A percentile compares a stretch with the other conserved stretches of the same genome.
Conservation (phyloP, 108 stramenopile genomes). For the Halocafeteria seosinensis region DNA sequence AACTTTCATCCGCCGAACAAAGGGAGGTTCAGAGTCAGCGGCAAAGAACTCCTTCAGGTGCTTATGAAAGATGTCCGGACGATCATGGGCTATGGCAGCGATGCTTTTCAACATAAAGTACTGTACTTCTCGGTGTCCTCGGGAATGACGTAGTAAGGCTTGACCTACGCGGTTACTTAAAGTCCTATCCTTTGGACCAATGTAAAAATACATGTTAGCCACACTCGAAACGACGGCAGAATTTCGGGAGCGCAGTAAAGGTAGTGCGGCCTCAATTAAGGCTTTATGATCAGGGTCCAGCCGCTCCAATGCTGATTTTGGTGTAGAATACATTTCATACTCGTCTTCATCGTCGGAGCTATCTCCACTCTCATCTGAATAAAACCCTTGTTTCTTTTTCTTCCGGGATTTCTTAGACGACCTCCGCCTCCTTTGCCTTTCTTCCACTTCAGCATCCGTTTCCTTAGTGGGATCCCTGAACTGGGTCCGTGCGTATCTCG, state of each 20-base stretch:
- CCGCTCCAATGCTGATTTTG: conserved; percentile 45
- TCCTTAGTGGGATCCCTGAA: conserved; percentile 3
- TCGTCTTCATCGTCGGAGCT: conserved; percentile 17
- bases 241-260: conserved; percentile 75
- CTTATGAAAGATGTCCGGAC: conserved; percentile 79
- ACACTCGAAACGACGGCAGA: conserved; percentile 81
- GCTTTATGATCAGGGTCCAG: conserved; percentile 76
- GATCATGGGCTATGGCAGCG: conserved; percentile 59
- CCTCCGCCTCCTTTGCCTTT: neutral
- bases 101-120: conserved; percentile 81
- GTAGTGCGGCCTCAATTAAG: conserved; percentile 56
- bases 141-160: conserved; percentile 80
- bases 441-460: neutral
- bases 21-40: conserved; percentile 69
- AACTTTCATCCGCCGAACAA: conserved; percentile 75
- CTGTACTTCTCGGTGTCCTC: conserved; percentile 78
- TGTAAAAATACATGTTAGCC: conserved; percentile 73
- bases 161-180: conserved; percentile 52
- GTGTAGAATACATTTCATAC: neutral
- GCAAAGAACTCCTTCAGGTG: conserved; percentile 86
- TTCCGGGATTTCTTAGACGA: conserved; percentile 26
- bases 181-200: conserved; percentile 55
- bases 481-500: conserved; percentile 59
- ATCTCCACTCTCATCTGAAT: conserved; percentile 68
- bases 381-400: conserved; percentile 70